A percentile compares a stretch with the other conserved stretches of the same genome.
Evolutionary conservation across 805 yeast genomes (phyloP).

Genomic region (Saitoella complicata): DNA sequence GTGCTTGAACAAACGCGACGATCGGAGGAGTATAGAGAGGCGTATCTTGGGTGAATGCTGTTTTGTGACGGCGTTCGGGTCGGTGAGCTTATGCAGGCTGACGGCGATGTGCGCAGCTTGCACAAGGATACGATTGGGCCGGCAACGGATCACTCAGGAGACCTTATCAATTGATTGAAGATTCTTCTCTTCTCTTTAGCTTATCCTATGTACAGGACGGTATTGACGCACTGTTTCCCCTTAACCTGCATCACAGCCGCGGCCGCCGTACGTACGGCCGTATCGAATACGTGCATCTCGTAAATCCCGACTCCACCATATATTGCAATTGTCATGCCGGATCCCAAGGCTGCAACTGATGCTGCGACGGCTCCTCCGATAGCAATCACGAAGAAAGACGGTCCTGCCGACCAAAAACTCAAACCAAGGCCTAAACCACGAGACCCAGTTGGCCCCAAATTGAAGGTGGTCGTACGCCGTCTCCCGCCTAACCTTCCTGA

Average conservation of each 20-base stretch:
- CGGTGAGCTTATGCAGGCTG: background rate
- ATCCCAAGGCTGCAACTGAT: slow-evolving; percentile 2
- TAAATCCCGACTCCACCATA: background rate
- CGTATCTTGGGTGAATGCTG: background rate
- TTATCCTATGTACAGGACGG: too few species aligned
- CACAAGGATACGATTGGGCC: background rate
- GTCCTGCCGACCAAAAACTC: background rate
- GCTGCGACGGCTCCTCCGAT: slow-evolving; percentile 4
- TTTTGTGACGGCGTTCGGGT: background rate
- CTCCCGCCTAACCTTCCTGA: slow-evolving; percentile 29
- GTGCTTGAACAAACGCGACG: background rate
- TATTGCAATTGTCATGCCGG: background rate
- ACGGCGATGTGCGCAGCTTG: slow-evolving; percentile 6
- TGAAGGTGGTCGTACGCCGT: slow-evolving; percentile 25
- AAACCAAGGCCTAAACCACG: slow-evolving; percentile 6
- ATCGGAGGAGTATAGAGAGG: too few species aligned
- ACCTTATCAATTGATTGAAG: too few species aligned
- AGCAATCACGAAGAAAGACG: slow-evolving; percentile 5
- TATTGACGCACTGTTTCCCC: too few species aligned
- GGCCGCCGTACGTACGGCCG: too few species aligned
- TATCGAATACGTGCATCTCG: background rate
- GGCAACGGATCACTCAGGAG: too few species aligned
- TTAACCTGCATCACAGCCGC: too few species aligned
- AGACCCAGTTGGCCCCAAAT: background rate
- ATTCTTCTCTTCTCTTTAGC: too few species aligned